phyloP scores from a whole-genome alignment of 2,329 filamentous ascomycete species.

The Rhynchosporium agropyri region DNA sequence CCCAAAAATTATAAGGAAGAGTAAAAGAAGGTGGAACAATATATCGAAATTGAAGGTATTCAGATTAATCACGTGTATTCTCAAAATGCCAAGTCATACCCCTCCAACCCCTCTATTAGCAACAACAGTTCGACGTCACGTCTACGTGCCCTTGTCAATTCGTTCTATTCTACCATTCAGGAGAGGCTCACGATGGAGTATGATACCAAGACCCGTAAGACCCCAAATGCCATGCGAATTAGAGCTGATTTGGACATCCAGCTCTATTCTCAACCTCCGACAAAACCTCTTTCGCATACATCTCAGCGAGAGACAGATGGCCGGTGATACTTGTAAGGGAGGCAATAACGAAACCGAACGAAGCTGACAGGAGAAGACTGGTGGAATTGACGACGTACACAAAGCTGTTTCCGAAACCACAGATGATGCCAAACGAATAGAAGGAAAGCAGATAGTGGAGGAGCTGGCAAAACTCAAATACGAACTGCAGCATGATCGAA shows the following conservation, averaged over 20 bases:
- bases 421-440: slow-evolving; percentile 66
- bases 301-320: slow-evolving; percentile 86
- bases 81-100: background rate
- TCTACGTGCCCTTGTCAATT: slow-evolving; percentile 3
- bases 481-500: slow-evolving; percentile 87
- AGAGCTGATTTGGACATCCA: slow-evolving; percentile 43
- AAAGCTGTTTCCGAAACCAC: slow-evolving; percentile 60
- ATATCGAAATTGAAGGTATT: background rate
- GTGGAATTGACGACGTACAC: slow-evolving; percentile 93
- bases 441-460: slow-evolving; percentile 85
- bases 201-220: slow-evolving; percentile 73
- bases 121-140: slow-evolving; percentile 17
- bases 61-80: background rate
- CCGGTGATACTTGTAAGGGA: slow-evolving; percentile 78
- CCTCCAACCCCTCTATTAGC: slow-evolving; percentile 26
- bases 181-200: slow-evolving; percentile 61
- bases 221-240: background rate
- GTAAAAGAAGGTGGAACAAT: background rate
- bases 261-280: slow-evolving; percentile 80
- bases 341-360: background rate
- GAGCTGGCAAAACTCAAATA: slow-evolving; percentile 85
- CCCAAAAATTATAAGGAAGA: background rate
- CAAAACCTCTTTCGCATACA: slow-evolving; percentile 81
- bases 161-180: background rate
- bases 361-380: slow-evolving; percentile 61